Evolutionary conservation across 1,284 basidiomycete genomes (phyloP).

Genomic region (Pseudozyma sp.): DNA sequence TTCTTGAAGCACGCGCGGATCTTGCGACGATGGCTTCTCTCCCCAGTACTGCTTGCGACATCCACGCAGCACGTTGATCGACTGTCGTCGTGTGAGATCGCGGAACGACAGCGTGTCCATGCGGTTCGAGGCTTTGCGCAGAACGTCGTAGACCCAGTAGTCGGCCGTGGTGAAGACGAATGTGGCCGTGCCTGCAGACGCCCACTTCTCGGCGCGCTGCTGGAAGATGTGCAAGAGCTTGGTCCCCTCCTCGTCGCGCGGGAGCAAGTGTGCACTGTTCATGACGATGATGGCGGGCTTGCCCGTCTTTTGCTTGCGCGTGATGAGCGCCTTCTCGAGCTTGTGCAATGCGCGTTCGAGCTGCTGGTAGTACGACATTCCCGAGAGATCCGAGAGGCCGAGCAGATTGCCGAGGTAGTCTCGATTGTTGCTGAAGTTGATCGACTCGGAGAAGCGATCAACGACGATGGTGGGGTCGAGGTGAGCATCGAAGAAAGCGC

Average conservation of each 20-base stretch:
- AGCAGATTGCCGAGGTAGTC: slow-evolving; percentile 65
- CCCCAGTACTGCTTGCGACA: slow-evolving; percentile 63
- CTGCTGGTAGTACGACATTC: slow-evolving; percentile 60
- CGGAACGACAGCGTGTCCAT: slow-evolving; percentile 65
- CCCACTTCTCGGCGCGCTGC: slow-evolving; percentile 65
- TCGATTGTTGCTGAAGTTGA: slow-evolving; percentile 63
- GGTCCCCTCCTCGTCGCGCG: slow-evolving; percentile 58
- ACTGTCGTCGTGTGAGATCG: slow-evolving; percentile 55
- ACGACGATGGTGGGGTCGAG: slow-evolving; percentile 57
- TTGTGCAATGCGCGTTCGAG: slow-evolving; percentile 63
- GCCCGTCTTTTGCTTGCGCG: slow-evolving; percentile 47
- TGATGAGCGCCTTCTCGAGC: slow-evolving; percentile 60
- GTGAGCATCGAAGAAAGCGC: slow-evolving; percentile 65
- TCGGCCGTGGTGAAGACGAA: slow-evolving; percentile 62
- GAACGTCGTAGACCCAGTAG: slow-evolving; percentile 61
- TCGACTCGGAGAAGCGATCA: slow-evolving; percentile 61
- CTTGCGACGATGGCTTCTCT: slow-evolving; percentile 45
- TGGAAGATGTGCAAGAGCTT: slow-evolving; percentile 62
- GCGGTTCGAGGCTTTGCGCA: slow-evolving; percentile 58
- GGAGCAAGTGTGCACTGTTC: slow-evolving; percentile 61
- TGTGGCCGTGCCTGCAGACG: slow-evolving; percentile 57
- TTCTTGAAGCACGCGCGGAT: slow-evolving; percentile 48
- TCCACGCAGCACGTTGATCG: slow-evolving; percentile 54
- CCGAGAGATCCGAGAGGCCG: slow-evolving; percentile 59
- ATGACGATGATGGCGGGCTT: slow-evolving; percentile 64